Evolutionary conservation across 2,329 filamentous ascomycete species (phyloP).

Genomic region (Colletotrichum gloeosporioides): DNA sequence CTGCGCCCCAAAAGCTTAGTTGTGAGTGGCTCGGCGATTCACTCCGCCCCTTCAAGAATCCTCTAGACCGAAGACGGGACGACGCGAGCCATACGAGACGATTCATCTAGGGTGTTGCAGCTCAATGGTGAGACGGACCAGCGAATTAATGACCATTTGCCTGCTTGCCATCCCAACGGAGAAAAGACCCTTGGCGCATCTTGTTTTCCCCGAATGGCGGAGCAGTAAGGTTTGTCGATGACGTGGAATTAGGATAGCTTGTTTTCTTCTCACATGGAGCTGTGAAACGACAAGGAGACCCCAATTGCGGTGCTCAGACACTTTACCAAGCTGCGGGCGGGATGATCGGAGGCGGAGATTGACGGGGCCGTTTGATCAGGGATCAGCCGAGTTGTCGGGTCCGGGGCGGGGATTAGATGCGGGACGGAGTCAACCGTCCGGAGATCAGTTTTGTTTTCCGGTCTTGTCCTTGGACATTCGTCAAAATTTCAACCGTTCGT

Average conservation of each 20-base stretch:
- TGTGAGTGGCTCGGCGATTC: neutral
- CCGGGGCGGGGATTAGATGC: neutral
- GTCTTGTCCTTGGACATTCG: neutral
- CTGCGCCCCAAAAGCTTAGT: neutral
- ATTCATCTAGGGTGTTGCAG: neutral
- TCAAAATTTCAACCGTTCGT: neutral
- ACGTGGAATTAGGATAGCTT: neutral
- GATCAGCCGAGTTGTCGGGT: neutral
- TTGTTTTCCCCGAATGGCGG: neutral
- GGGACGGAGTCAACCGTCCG: neutral
- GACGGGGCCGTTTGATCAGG: neutral
- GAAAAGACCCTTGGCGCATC: neutral
- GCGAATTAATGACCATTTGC: neutral
- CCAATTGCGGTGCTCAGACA: neutral
- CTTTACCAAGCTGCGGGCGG: neutral
- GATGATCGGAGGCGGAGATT: neutral
- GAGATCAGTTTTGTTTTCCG: neutral
- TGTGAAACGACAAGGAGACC: neutral
- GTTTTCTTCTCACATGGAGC: neutral
- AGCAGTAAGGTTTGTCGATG: neutral
- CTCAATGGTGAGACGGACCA: neutral
- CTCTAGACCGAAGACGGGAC: slow-evolving; percentile 1
- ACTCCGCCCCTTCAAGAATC: neutral
- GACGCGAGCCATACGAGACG: neutral
- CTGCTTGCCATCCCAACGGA: neutral